Percentiles rank a stretch among this genome's conserved stretches.
Conservation (phyloP, 169 alveolate genomes). For the Babesia divergens region DNA sequence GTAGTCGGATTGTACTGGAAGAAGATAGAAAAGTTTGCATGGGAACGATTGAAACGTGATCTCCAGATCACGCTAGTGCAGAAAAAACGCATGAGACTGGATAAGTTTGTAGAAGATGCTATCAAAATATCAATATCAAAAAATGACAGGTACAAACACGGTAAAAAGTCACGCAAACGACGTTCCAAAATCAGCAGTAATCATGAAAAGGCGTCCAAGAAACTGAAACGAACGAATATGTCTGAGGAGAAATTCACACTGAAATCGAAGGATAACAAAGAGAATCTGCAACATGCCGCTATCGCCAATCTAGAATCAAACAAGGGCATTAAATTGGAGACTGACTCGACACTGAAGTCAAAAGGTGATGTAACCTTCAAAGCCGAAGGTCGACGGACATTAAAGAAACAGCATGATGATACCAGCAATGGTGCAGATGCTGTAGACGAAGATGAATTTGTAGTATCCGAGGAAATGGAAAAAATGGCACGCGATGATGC, state of each 20-base stretch:
- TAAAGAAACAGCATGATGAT: no score
- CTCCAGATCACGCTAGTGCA: constrained; percentile 65
- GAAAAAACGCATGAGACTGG: constrained; percentile 69
- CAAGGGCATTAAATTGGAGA: no score
- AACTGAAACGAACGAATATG: neutral
- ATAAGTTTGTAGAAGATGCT: constrained; percentile 74
- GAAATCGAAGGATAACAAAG: neutral
- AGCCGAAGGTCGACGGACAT: no score
- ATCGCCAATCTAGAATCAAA: no score
- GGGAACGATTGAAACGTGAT: constrained; percentile 75
- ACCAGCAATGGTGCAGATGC: neutral
- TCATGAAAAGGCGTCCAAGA: neutral
- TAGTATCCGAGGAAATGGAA: constrained; percentile 35
- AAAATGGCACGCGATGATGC: constrained; percentile 40
- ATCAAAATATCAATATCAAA: constrained; percentile 58
- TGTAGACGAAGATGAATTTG: constrained; percentile 44
- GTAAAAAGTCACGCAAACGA: constrained; percentile 7
- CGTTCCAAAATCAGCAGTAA: neutral
- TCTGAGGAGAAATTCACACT: neutral
- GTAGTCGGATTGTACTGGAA: constrained; percentile 72
- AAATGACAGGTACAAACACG: neutral
- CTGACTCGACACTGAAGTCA: no score
- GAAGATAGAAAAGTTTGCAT: constrained; percentile 72
- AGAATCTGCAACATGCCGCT: no score
- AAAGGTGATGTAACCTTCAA: no score